Conservation (phyloP, 305 asterid species). For the Solanum hybrid region DNA sequence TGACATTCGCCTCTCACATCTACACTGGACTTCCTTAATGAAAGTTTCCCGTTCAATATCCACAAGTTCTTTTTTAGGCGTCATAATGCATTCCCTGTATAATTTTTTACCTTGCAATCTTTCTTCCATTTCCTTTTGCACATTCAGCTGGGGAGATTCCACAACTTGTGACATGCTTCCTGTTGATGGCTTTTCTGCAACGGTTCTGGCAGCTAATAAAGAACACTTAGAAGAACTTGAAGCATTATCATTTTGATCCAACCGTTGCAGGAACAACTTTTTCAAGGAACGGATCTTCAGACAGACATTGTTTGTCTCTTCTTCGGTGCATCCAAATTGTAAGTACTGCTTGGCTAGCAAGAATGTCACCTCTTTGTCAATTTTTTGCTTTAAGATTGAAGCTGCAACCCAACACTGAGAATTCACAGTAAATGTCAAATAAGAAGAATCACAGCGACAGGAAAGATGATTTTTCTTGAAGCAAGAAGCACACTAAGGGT, state of each 20-base stretch:
- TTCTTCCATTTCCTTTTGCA: conserved; percentile 22
- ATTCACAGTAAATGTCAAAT: conserved; percentile 10
- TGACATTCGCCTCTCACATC: conserved; percentile 29
- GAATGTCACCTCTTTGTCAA: conserved; percentile 53
- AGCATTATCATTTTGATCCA: conserved; percentile 1
- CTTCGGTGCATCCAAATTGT: conserved; percentile 74
- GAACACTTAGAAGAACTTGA: neutral
- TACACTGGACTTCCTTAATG: conserved; percentile 21
- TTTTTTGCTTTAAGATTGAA: conserved; percentile 41
- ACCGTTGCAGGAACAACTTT: conserved; percentile 32
- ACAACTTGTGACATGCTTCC: conserved; percentile 11
- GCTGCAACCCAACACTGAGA: conserved; percentile 89
- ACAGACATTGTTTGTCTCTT: conserved; percentile 43
- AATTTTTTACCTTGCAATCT: conserved; percentile 9
- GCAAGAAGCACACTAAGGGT: neutral
- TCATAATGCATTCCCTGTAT: neutral
- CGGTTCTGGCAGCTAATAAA: conserved; percentile 15
- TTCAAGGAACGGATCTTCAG: conserved; percentile 45
- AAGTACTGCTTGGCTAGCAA: conserved; percentile 42
- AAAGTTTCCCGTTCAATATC: conserved; percentile 14
- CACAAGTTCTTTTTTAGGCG: conserved; percentile 8
- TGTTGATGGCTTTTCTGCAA: conserved; percentile 14
- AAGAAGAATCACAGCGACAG: neutral
- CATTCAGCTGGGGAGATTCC: conserved; percentile 12
- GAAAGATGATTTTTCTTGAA: neutral